Percentiles rank a stretch among this genome's conserved stretches.
Conservation (phyloP, 495 filamentous ascomycete species). For the Parachaetomium inaequale region DNA sequence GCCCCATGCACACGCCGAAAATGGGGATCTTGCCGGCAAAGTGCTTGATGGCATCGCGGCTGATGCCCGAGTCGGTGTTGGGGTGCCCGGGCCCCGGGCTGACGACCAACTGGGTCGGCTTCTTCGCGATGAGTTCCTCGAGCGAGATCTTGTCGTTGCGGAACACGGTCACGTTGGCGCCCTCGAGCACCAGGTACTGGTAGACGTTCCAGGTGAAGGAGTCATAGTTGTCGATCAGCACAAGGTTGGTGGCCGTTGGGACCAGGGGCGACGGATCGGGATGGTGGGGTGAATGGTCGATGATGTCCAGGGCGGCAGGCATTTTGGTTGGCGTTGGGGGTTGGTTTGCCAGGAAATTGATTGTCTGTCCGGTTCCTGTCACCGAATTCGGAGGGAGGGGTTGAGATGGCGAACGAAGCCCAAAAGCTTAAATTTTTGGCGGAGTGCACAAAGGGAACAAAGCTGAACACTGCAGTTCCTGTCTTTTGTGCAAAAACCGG, state of each 20-base stretch:
- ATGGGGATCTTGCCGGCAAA: constrained; percentile 96
- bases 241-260: constrained; percentile 76
- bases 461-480: too few species aligned
- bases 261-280: constrained; percentile 65
- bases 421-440: not conserved
- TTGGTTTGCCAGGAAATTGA: not conserved
- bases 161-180: constrained; percentile 80
- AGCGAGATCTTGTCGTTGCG: constrained; percentile 89
- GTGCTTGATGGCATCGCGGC: constrained; percentile 81
- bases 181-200: constrained; percentile 93
- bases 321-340: constrained; percentile 31
- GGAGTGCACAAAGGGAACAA: not conserved
- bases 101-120: constrained; percentile 90
- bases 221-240: constrained; percentile 98
- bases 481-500: not conserved
- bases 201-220: constrained; percentile 99
- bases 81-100: constrained; percentile 95
- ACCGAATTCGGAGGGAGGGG: constrained; percentile 16
- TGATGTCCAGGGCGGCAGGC: constrained; percentile 49
- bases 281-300: constrained; percentile 85
- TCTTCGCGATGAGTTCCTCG: constrained; percentile 72
- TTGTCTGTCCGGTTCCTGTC: not conserved
- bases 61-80: constrained; percentile 82
- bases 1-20: constrained; percentile 98
- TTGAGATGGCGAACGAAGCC: not conserved